phyloP scores from a whole-genome alignment of 2,329 filamentous ascomycete genomes.

The Penicillium sumatraense region DNA sequence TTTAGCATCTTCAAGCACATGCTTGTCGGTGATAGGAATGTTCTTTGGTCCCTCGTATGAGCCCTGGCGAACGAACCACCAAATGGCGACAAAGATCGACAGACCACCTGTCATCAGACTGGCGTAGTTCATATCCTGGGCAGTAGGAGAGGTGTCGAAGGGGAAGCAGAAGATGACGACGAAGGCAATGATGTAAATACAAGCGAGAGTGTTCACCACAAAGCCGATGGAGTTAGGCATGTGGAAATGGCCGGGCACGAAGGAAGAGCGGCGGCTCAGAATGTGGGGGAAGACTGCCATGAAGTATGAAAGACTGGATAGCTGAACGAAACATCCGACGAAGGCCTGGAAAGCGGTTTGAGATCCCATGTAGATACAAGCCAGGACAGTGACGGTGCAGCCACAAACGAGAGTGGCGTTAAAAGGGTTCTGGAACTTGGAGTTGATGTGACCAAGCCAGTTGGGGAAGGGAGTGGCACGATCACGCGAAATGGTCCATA shows the following conservation, averaged over 20 bases:
- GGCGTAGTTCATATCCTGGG: constrained; percentile 59
- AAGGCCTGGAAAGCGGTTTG: constrained; percentile 61
- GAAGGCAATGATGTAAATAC: constrained; percentile 60
- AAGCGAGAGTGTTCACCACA: constrained; percentile 54
- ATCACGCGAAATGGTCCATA: constrained; percentile 65
- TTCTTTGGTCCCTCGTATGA: constrained; percentile 43
- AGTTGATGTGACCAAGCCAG: constrained; percentile 60
- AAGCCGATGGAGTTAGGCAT: constrained; percentile 56
- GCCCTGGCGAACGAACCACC: constrained; percentile 46
- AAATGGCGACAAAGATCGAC: constrained; percentile 54
- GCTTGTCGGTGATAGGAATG: constrained; percentile 40
- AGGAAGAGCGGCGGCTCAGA: constrained; percentile 55
- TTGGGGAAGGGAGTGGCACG: constrained; percentile 62
- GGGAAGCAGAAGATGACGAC: constrained; percentile 66
- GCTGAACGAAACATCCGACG: constrained; percentile 62
- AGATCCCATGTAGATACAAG: constrained; percentile 61
- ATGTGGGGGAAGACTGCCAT: constrained; percentile 58
- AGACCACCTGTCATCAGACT: constrained; percentile 58
- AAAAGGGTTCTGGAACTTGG: constrained; percentile 61
- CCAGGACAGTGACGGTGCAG: constrained; percentile 57
- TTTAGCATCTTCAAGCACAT: constrained; percentile 35
- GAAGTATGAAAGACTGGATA: constrained; percentile 61
- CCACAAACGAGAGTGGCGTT: constrained; percentile 62
- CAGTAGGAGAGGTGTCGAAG: constrained; percentile 51
- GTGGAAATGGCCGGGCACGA: constrained; percentile 59